phyloP scores from a whole-genome alignment of 2,329 filamentous ascomycete genomes.

The Colletotrichum trifolii region DNA sequence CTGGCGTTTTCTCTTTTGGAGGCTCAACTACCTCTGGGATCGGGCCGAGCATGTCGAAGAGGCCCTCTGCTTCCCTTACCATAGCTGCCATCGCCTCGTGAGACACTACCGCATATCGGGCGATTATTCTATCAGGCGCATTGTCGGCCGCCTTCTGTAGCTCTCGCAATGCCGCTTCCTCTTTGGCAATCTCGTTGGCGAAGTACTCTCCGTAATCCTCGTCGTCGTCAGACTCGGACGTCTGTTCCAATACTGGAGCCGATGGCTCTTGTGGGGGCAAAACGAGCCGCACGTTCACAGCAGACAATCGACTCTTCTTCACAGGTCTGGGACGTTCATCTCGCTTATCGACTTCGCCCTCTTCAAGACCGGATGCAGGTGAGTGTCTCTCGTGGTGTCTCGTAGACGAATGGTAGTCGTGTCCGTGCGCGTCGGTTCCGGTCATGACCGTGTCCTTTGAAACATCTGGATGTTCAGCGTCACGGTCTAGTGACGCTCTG shows the following conservation, averaged over 20 bases:
- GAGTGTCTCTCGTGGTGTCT: constrained; percentile 17
- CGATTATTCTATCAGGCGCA: constrained; percentile 55
- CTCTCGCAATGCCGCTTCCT: constrained; percentile 60
- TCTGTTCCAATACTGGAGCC: constrained; percentile 49
- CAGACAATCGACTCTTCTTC: constrained; percentile 44
- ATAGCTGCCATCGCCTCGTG: constrained; percentile 62
- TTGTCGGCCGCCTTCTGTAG: constrained; percentile 52
- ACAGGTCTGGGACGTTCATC: constrained; percentile 20
- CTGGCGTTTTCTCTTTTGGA: constrained; percentile 32
- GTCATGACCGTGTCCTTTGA: constrained; percentile 27
- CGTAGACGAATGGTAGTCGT: constrained; percentile 13
- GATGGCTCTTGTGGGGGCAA: constrained; percentile 51
- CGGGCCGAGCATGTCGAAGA: constrained; percentile 56
- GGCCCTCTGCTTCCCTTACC: constrained; percentile 55
- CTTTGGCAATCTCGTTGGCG: constrained; percentile 62
- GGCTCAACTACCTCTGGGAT: constrained; percentile 45
- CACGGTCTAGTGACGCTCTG: constrained; percentile 35
- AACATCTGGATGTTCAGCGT: constrained; percentile 23
- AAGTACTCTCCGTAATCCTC: constrained; percentile 70
- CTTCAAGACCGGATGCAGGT: constrained; percentile 23
- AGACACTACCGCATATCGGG: constrained; percentile 59
- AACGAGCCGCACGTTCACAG: constrained; percentile 49
- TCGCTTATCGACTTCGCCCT: constrained; percentile 34
- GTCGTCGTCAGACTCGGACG: constrained; percentile 66
- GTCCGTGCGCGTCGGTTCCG: constrained; percentile 23